Evolutionary conservation across 371 early-diverging fungal species (phyloP), one percentile per base, ranked within the genome.

Genomic region (Apophysomyces variabilis): DNA sequence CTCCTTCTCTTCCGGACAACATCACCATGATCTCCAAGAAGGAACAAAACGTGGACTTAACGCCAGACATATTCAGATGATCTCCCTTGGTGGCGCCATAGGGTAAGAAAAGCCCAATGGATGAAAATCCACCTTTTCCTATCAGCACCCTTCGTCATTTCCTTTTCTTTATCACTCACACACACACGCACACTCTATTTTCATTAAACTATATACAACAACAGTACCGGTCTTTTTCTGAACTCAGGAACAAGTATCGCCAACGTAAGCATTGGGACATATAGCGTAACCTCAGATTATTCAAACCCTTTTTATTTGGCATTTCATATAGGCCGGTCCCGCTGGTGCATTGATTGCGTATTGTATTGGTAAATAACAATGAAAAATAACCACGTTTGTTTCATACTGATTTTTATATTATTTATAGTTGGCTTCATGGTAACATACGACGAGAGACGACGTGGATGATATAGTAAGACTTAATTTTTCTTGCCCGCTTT

Each of bases 161-260:
- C 32, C 32, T 26, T 26, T 26, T 26, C 3, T 26, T 26, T 26
- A 1, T 26, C 32, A 26, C 32, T 26, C 32, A 26, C 32, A 26
- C 32, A 26, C 32, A 26, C 32, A 26, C 32, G 3, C 32, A 26
- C 32, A 3, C 32, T 26, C 3, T 26, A 1, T 3, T 26, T 26
- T 26, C 3, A 1, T 26, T 26, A 26, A 26, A 26, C 32, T 26
- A 26, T 26, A 26, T 0, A 26, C 32, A 26, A 26, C 32, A 26
- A 39, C 58, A 92, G 93, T 62, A 96, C 95, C 38, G 96, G 96
- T 58, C 78, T 96, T 13, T 96, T 95, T 77, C 80, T 96, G 63
- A 93, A 88, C 37, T 92, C 93, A 61, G 96, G 95, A 38, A 69
- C 79, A 13, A 87, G 90, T 9, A 87, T 96, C 58, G 77, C 83